Percentiles rank a stretch among this genome's conserved stretches.
These are phyloP conservation scores for Eucalyptus cloeziana DNA, from an alignment of 345 rosid species.

Conservation along the genomic window DNA sequence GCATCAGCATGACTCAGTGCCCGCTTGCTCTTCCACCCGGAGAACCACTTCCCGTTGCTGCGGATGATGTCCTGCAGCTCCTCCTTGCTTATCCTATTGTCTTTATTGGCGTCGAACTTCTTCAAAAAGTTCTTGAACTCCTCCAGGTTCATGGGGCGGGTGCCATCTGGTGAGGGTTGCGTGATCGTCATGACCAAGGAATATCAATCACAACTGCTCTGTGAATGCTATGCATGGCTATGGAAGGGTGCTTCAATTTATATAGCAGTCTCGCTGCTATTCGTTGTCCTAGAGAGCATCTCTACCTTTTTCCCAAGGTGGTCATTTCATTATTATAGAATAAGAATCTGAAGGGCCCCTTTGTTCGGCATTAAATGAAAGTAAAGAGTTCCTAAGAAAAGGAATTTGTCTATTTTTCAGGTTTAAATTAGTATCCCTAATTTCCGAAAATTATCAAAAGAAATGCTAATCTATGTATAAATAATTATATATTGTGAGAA, in stretches of 20 bases:
- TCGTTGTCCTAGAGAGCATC: neutral
- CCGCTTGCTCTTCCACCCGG: neutral
- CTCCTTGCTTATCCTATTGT: conserved; percentile 8
- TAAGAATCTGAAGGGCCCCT: neutral
- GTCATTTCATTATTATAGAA: neutral
- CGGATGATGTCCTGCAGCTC: conserved; percentile 16
- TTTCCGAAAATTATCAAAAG: neutral
- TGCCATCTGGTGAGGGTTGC: neutral
- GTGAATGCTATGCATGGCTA: neutral
- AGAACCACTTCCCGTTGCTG: neutral
- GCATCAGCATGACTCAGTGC: neutral
- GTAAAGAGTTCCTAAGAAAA: neutral
- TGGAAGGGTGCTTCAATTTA: neutral
- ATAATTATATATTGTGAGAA: neutral
- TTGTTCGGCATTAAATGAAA: neutral
- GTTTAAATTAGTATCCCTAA: neutral
- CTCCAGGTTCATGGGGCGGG: neutral
- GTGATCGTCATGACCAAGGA: neutral
- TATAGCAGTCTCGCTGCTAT: neutral
- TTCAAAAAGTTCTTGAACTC: conserved; percentile 11
- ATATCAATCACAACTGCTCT: neutral
- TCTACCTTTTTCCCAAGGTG: neutral
- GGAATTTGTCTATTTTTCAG: neutral
- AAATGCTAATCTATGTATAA: neutral
- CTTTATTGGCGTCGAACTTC: conserved; percentile 3